Base-by-base conservation (phyloP, 2,329 filamentous ascomycete genomes). In the Penicillium sclerotiorum region DNA sequence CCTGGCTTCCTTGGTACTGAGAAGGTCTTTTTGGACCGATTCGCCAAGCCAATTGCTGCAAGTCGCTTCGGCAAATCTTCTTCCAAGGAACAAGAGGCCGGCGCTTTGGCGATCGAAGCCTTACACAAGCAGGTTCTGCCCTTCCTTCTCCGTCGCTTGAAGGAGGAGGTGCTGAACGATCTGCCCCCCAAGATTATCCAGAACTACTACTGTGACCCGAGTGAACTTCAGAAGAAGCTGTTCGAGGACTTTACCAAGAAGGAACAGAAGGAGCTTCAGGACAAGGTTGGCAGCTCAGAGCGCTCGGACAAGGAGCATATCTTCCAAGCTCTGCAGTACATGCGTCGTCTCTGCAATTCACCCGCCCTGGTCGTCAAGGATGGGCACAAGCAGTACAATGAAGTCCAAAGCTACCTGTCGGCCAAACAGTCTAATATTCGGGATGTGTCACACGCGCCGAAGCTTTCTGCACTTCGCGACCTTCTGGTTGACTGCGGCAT, bases 301-400 rank as follows among this genome's bases (percentile, higher is more conserved):
- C 95, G 95, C 68, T 90, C 95, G 55, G 87, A 91, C 58, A 99
- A 99, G 71, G 89, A 95, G 69, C 94, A 99, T 71, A 99, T 99
- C 60, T 99, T 99, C 87, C 93, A 97, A 70, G 94, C 95, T 4
- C 75, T 99, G 37, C 95, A 99, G 69, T 99, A 99, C 74, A 99
- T 99, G 95, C 90, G 95, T 53, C 97, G 97, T 75, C 83, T 99
- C 5, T 99, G 94, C 81, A 99, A 99, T 69, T 96, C 94, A 3
- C 94, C 94, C 0, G 91, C 94, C 0, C 80, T 99, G 58, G 94
- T 99, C 8, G 90, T 99, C 80, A 97, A 96, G 66, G 91, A 94
- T 45, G 90, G 86, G 15, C 93, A 95, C 73, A 90, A 88, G 66
- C 84, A 94, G 56, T 99, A 96, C 69, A 89, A 90, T 13, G 87